Percentiles rank a stretch among this genome's conserved stretches.
phyloP scores from a whole-genome alignment of 768 basidiomycete species.

The Xerocomellus chrysenteron region DNA sequence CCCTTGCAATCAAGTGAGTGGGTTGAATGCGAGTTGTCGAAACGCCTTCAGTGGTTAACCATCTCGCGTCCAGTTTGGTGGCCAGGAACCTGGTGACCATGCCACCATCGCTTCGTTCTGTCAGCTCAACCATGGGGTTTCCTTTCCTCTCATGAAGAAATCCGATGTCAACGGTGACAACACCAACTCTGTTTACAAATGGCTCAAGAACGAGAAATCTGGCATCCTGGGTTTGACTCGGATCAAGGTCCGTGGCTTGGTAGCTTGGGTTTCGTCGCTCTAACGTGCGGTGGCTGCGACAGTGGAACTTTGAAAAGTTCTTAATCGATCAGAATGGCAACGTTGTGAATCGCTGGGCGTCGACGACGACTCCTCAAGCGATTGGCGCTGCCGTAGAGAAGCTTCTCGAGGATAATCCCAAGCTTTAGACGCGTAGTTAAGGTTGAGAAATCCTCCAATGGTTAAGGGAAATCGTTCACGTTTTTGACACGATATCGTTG shows the following conservation, averaged over 20 bases:
- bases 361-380: slow-evolving; percentile 65
- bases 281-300: not conserved
- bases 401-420: slow-evolving; percentile 39
- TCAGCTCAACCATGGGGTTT: slow-evolving; percentile 81
- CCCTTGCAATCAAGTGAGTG: slow-evolving; percentile 80
- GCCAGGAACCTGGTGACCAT: slow-evolving; percentile 84
- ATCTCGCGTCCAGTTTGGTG: slow-evolving; percentile 58
- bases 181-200: slow-evolving; percentile 82
- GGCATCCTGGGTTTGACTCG: slow-evolving; percentile 68
- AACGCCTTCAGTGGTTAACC: not conserved
- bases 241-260: slow-evolving; percentile 60
- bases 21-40: not conserved
- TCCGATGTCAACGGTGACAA: slow-evolving; percentile 88
- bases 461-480: not conserved
- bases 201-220: slow-evolving; percentile 78
- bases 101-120: slow-evolving; percentile 74
- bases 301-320: slow-evolving; percentile 96
- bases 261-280: not conserved
- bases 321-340: slow-evolving; percentile 75
- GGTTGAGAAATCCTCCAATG: not conserved
- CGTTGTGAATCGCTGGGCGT: slow-evolving; percentile 74
- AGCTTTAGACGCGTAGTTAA: slow-evolving; percentile 7
- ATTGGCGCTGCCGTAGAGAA: slow-evolving; percentile 66
- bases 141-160: slow-evolving; percentile 90
- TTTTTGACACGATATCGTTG: not conserved